Evolutionary conservation across 116 monocot genomes (phyloP), one percentile per base, ranked within the genome.

Genomic region (Phalaenopsis hybrid): DNA sequence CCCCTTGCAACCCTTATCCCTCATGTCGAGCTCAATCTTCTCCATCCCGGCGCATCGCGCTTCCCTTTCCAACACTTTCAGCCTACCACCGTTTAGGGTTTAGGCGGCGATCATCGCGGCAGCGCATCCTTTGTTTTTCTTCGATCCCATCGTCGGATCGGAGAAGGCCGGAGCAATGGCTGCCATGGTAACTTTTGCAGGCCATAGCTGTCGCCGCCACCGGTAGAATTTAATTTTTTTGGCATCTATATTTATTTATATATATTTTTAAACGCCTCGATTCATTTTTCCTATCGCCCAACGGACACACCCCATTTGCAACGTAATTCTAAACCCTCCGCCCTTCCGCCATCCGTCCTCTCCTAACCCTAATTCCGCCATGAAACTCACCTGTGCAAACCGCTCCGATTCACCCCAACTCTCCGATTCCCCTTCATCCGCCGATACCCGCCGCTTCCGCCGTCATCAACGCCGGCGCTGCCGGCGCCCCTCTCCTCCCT

Each of bases 71-170:
- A 77, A 17, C 43, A 44, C 33, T 83, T 45, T 34, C 44, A 48
- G 67, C 52, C 73, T 23, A 16, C 45, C 12, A n/a, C 73, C 37
- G 2, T 37, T n/a, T n/a, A n/a, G n/a, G 2, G 37, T 37, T 37
- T 37, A 37, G 37, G 37, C 37, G 37, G 37, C 37, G 37, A 37
- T 2, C 12, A 58, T 81, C 52, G 76, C 84, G 44, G 37, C 45
- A 31, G 44, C 41, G 61, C 81, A 81, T 1, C 89, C 84, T 1
- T 83, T 80, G 74, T 84, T 82, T 51, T 82, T 86, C 82, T 82
- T 84, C 74, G 81, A 83, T 48, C 33, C 85, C 41, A 69, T 79
- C 25, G 44, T 58, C 33, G 79, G 79, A 81, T 75, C 81, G 44
- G 84, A 74, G 18, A 67, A 78, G 51, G 78, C 78, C 23, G 65